Percentiles rank a stretch among this genome's conserved stretches.
Conservation (phyloP, 2,329 filamentous ascomycete species). For the Ophiostoma tasmaniense region DNA sequence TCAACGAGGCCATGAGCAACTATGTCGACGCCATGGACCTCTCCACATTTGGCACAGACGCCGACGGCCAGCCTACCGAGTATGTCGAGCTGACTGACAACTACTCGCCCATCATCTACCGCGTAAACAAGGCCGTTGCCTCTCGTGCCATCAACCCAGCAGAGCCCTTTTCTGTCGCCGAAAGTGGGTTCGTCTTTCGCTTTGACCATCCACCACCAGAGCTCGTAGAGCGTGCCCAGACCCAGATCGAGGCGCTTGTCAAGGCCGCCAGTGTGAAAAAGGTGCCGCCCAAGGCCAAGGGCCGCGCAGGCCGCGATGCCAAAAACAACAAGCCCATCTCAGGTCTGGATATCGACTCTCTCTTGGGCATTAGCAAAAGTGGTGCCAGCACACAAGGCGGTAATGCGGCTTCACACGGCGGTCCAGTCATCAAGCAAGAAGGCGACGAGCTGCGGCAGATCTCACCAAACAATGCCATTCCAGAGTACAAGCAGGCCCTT, state of each 20-base stretch:
- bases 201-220: slow-evolving; percentile 65
- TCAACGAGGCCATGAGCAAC: slow-evolving; percentile 75
- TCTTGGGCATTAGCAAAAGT: slow-evolving; percentile 47
- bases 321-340: slow-evolving; percentile 66
- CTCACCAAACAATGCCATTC: slow-evolving; percentile 65
- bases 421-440: slow-evolving; percentile 23
- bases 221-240: slow-evolving; percentile 49
- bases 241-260: slow-evolving; percentile 56
- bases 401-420: slow-evolving; percentile 24
- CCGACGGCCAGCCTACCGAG: slow-evolving; percentile 59
- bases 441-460: slow-evolving; percentile 30
- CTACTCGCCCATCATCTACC: slow-evolving; percentile 79
- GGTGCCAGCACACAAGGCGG: background rate
- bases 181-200: slow-evolving; percentile 54
- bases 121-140: slow-evolving; percentile 77
- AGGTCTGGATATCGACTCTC: slow-evolving; percentile 74
- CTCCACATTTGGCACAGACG: slow-evolving; percentile 59
- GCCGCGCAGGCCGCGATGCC: slow-evolving; percentile 58
- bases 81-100: slow-evolving; percentile 72
- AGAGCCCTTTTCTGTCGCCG: slow-evolving; percentile 51
- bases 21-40: slow-evolving; percentile 94
- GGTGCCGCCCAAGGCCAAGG: slow-evolving; percentile 72
- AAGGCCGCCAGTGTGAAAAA: slow-evolving; percentile 73
- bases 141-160: slow-evolving; percentile 70
- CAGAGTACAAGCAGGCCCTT: slow-evolving; percentile 80